A percentile compares a stretch with the other conserved stretches of the same genome.
Conservation (phyloP, 176 grass and related monocot genomes). For the Tillandsia leiboldiana region DNA sequence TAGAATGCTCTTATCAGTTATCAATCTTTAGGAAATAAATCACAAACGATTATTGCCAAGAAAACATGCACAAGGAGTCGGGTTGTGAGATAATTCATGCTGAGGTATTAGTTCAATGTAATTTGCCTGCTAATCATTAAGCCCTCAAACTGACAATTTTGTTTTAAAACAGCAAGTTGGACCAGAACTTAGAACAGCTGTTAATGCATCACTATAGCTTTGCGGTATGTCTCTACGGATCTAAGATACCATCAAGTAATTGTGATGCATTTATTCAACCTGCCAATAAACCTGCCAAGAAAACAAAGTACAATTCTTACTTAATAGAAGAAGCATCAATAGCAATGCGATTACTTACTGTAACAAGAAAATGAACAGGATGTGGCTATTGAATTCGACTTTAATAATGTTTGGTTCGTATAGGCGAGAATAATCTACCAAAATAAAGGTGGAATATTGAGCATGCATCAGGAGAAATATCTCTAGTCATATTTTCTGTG, state of each 20-base stretch:
- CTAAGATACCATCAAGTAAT: conserved; percentile 89
- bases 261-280: conserved; percentile 89
- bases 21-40: no score
- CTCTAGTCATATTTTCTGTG: no score
- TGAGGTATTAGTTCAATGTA: neutral
- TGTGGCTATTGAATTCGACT: neutral
- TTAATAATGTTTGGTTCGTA: no score
- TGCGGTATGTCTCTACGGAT: conserved; percentile 99
- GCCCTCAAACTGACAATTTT: conserved; percentile 82
- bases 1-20: no score
- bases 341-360: neutral
- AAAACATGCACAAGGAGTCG: no score
- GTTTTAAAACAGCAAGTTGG: conserved; percentile 78
- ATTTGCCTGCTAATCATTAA: conserved; percentile 91
- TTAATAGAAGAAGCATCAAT: neutral
- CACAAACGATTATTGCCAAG: no score
- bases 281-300: conserved; percentile 84
- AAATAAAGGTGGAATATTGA: no score
- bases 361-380: neutral
- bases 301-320: neutral
- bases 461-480: no score
- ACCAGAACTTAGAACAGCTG: conserved; percentile 65
- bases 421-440: no score
- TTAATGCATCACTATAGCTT: conserved; percentile 92
- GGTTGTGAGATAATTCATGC: no score